Conservation (phyloP, 108 stramenopile genomes). For the Poteriospumella lacustris region DNA sequence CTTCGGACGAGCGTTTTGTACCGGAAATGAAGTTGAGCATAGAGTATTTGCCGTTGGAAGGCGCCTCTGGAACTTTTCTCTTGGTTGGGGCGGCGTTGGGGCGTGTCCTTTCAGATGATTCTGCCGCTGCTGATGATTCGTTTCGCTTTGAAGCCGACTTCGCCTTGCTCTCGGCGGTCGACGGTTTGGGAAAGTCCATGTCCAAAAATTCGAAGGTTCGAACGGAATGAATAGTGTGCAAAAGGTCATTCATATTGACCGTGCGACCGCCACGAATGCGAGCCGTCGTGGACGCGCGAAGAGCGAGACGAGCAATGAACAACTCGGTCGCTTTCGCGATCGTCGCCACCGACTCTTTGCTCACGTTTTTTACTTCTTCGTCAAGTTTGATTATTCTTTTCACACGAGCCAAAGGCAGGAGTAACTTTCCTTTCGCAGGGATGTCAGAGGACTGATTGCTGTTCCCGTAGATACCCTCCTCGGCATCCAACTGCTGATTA, state of each 20-base stretch:
- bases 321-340: slow-evolving; percentile 74
- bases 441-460: background rate
- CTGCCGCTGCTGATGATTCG: too few species aligned
- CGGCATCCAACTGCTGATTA: slow-evolving; percentile 52
- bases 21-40: too few species aligned
- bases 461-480: background rate
- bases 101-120: too few species aligned
- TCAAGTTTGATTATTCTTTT: slow-evolving; percentile 80
- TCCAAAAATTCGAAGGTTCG: background rate
- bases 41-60: too few species aligned
- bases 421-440: slow-evolving; percentile 27
- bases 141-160: too few species aligned
- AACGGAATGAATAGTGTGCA: background rate
- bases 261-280: background rate
- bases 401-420: slow-evolving; percentile 68
- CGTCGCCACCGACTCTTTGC: slow-evolving; percentile 70
- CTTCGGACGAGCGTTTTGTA: too few species aligned
- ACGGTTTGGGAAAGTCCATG: background rate
- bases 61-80: too few species aligned
- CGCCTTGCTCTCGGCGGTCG: too few species aligned
- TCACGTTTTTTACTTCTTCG: slow-evolving; percentile 68
- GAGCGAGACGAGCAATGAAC: slow-evolving; percentile 56
- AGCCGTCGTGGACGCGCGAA: background rate
- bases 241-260: background rate
- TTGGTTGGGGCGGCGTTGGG: too few species aligned